A percentile compares a stretch with the other conserved stretches of the same genome.
phyloP scores from a whole-genome alignment of 2,329 filamentous ascomycete genomes.

The Monosporascus sp. region DNA sequence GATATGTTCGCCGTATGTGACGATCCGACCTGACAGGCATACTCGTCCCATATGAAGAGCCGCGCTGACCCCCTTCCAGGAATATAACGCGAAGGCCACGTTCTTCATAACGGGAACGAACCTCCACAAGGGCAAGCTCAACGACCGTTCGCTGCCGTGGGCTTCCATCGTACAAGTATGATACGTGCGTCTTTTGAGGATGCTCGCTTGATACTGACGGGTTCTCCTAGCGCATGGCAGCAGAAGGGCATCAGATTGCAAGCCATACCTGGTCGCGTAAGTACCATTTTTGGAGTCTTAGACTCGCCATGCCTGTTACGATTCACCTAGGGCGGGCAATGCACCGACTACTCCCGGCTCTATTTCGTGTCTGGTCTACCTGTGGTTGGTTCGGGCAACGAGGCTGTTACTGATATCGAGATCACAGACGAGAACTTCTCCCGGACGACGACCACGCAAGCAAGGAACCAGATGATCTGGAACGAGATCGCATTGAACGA shows the following conservation, averaged over 20 bases:
- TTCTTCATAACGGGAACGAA: conserved; percentile 58
- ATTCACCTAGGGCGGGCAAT: too few species aligned
- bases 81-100: conserved; percentile 54
- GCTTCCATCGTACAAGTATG: conserved; percentile 24
- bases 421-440: conserved; percentile 25
- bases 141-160: conserved; percentile 33
- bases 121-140: conserved; percentile 45
- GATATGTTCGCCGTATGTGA: conserved; percentile 36
- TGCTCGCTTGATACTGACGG: conserved; percentile 7
- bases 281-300: not conserved
- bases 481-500: conserved; percentile 30
- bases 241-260: conserved; percentile 28
- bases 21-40: not conserved
- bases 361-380: too few species aligned
- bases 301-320: too few species aligned
- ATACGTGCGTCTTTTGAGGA: not conserved
- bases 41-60: not conserved
- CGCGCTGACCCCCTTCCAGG: conserved; percentile 28
- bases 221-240: conserved; percentile 26
- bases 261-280: conserved; percentile 28
- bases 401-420: not conserved
- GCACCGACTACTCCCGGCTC: too few species aligned
- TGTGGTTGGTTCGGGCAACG: not conserved
- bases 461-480: conserved; percentile 27
- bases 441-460: conserved; percentile 22